Evolutionary conservation across 768 basidiomycete species (phyloP).

Genomic region (Calocybe cyanea): DNA sequence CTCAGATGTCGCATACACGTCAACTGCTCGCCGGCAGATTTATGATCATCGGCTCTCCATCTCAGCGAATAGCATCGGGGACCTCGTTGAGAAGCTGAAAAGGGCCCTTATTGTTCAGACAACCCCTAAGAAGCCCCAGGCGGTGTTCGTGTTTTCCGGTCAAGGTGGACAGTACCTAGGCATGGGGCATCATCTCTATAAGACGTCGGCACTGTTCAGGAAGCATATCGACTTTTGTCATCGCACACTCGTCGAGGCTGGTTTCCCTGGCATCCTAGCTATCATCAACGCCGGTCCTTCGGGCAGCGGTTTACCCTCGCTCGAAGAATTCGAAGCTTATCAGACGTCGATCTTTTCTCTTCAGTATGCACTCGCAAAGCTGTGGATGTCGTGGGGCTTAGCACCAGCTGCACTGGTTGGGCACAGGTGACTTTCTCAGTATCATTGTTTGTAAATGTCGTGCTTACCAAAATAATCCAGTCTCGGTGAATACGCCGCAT

Average conservation of each 20-base stretch:
- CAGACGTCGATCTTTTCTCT: constrained; percentile 58
- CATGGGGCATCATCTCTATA: constrained; percentile 61
- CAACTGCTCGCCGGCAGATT: constrained; percentile 60
- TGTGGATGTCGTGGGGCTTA: constrained; percentile 73
- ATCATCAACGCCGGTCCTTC: constrained; percentile 31
- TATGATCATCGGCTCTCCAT: constrained; percentile 52
- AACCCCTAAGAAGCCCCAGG: constrained; percentile 23
- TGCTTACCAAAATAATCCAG: constrained; percentile 30
- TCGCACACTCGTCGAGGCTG: constrained; percentile 38
- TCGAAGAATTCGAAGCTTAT: constrained; percentile 39
- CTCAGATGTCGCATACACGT: constrained; percentile 60
- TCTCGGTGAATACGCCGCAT: constrained; percentile 72
- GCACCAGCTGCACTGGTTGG: constrained; percentile 59
- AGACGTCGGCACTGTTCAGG: constrained; percentile 43
- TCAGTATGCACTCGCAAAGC: constrained; percentile 54
- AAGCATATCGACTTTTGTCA: constrained; percentile 58
- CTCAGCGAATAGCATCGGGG: constrained; percentile 36
- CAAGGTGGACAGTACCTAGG: constrained; percentile 66
- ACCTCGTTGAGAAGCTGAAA: constrained; percentile 44
- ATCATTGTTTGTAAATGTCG: background rate
- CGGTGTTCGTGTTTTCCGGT: constrained; percentile 70
- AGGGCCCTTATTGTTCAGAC: constrained; percentile 28
- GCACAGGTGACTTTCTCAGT: constrained; percentile 52
- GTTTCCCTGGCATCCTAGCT: constrained; percentile 47
- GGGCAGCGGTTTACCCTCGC: constrained; percentile 16